Percentiles rank a stretch among this genome's conserved stretches.
phyloP scores from a whole-genome alignment of 2,329 filamentous ascomycete species.

The Didymella pinodella region DNA sequence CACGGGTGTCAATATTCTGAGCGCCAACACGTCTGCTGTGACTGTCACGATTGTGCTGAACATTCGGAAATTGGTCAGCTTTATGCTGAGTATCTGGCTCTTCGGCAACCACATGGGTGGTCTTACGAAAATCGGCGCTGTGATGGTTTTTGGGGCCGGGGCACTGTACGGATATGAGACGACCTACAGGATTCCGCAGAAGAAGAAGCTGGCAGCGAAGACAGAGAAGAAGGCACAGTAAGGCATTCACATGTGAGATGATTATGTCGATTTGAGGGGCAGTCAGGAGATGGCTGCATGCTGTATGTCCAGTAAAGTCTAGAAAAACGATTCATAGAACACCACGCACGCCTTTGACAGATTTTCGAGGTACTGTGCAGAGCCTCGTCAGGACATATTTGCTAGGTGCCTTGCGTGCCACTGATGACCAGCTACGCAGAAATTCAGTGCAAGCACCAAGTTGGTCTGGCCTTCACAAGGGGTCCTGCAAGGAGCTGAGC shows the following conservation, averaged over 20 bases:
- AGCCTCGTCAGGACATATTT: background rate
- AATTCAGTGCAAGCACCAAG: background rate
- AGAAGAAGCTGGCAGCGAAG: slow-evolving; percentile 40
- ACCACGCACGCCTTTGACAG: background rate
- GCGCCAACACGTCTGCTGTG: slow-evolving; percentile 84
- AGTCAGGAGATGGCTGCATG: background rate
- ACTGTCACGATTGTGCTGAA: slow-evolving; percentile 98
- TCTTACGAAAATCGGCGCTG: slow-evolving; percentile 81
- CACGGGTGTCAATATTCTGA: slow-evolving; percentile 92
- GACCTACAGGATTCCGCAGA: slow-evolving; percentile 55
- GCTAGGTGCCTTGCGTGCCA: background rate
- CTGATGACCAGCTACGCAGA: background rate
- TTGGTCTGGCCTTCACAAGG: slow-evolving; percentile 6
- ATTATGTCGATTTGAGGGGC: background rate
- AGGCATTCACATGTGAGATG: background rate
- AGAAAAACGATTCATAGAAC: background rate
- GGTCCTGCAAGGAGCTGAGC: slow-evolving; percentile 17
- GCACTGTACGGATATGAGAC: slow-evolving; percentile 85
- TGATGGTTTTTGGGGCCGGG: slow-evolving; percentile 89
- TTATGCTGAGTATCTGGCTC: slow-evolving; percentile 89
- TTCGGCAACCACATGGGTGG: slow-evolving; percentile 85
- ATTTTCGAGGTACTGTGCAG: background rate
- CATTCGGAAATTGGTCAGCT: slow-evolving; percentile 89
- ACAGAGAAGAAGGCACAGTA: slow-evolving; percentile 40
- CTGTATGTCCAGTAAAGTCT: background rate